Evolutionary conservation across 208 protist genomes (phyloP).

Genomic region (Acanthamoeba lenticulata): DNA sequence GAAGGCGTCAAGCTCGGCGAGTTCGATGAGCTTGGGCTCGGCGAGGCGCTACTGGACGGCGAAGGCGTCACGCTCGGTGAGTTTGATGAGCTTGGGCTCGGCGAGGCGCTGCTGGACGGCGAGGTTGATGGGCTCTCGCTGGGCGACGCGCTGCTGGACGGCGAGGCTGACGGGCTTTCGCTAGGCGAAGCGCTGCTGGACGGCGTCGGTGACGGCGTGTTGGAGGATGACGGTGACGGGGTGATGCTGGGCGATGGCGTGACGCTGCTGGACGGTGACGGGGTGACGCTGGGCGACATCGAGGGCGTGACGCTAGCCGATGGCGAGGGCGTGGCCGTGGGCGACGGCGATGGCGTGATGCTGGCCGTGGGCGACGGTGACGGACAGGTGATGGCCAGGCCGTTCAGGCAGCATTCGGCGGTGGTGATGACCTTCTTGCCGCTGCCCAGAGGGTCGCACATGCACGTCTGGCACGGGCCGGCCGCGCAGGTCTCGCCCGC

Average conservation of each 20-base stretch:
- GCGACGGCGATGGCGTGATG: not conserved
- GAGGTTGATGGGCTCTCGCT: not conserved
- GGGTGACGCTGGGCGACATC: not conserved
- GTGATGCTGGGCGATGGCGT: not conserved
- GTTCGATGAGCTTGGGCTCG: too few species aligned
- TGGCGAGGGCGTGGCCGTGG: not conserved
- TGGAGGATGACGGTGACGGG: not conserved
- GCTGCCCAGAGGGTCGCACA: not conserved
- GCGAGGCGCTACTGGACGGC: not conserved
- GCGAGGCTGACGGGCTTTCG: not conserved
- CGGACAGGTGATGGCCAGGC: not conserved
- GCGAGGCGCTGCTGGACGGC: not conserved
- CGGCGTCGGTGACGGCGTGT: not conserved
- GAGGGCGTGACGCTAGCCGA: not conserved
- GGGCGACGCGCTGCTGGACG: not conserved
- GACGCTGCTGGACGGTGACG: not conserved
- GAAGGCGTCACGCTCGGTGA: too few species aligned
- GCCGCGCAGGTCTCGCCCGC: conserved; percentile 12
- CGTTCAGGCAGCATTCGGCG: not conserved
- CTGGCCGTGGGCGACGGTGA: not conserved
- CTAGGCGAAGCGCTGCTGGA: not conserved
- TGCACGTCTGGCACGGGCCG: not conserved
- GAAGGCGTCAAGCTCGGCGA: not conserved
- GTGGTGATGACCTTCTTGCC: not conserved
- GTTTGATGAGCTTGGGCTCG: not conserved